A percentile compares a stretch with the other conserved stretches of the same genome.
Evolutionary conservation across 441 rosid genomes (phyloP).

Genomic region (Capsella rubella): DNA sequence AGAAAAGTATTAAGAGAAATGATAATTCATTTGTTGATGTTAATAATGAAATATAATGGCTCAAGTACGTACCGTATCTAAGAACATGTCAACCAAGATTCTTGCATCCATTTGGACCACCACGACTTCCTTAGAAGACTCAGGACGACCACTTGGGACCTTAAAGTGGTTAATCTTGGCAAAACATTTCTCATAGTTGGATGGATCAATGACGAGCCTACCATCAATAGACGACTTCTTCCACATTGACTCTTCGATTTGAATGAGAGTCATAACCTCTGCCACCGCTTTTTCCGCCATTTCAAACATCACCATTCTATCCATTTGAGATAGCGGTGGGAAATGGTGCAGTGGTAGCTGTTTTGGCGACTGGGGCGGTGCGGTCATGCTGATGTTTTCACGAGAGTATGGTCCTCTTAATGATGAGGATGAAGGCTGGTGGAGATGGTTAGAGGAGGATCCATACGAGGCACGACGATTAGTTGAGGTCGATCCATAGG

Average conservation of each 20-base stretch:
- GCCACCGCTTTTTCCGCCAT: conserved; percentile 56
- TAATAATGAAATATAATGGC: not conserved
- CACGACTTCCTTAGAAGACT: conserved; percentile 63
- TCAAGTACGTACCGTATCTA: conserved; percentile 57
- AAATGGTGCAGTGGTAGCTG: conserved; percentile 3
- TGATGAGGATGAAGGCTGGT: not conserved
- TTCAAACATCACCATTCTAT: conserved; percentile 50
- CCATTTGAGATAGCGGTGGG: conserved; percentile 45
- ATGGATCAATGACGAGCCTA: conserved; percentile 47
- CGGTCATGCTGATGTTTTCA: conserved; percentile 15
- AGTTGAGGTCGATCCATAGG: conserved; percentile 14
- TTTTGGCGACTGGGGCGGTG: not conserved
- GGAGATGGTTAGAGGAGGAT: conserved; percentile 1
- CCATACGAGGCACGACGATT: conserved; percentile 11
- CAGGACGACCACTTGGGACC: conserved; percentile 50
- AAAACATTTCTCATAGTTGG: conserved; percentile 54
- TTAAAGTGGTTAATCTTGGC: conserved; percentile 40
- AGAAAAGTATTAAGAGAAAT: not conserved
- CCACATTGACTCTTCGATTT: conserved; percentile 70
- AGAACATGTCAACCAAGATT: conserved; percentile 52
- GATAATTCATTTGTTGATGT: not conserved
- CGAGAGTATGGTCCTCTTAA: conserved; percentile 4
- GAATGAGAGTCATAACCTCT: conserved; percentile 52
- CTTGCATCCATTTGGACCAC: conserved; percentile 51
- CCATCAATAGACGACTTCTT: conserved; percentile 48